These are phyloP conservation scores for Leptodermis oblonga DNA, from an alignment of 257 asterid species.

Conservation along the genomic window DNA sequence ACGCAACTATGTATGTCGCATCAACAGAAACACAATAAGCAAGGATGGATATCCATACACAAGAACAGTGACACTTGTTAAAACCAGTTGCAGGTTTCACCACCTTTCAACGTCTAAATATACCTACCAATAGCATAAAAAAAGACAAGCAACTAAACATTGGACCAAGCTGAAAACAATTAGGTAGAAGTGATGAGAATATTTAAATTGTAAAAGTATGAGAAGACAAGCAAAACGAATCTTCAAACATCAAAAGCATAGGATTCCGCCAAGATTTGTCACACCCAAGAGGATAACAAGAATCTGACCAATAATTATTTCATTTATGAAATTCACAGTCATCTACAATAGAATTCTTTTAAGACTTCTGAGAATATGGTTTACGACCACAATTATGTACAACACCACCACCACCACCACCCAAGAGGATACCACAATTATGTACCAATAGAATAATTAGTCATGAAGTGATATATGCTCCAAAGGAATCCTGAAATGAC, in stretches of 20 bases:
- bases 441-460: not conserved
- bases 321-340: no score
- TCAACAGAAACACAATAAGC: not conserved
- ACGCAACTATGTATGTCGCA: no score
- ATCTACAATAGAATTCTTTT: not conserved
- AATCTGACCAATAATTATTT: no score
- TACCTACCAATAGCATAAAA: not conserved
- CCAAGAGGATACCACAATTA: no score
- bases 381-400: not conserved
- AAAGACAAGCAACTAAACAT: not conserved
- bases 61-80: not conserved
- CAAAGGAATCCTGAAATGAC: not conserved
- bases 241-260: constrained; percentile 4
- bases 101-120: no score
- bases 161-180: not conserved
- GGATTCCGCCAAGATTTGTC: not conserved
- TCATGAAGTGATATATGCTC: not conserved
- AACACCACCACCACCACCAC: no score
- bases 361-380: not conserved
- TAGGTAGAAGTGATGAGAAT: not conserved
- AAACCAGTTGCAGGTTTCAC: not conserved
- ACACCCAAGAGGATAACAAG: not conserved
- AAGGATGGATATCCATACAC: not conserved
- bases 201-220: not conserved
- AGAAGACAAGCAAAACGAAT: not conserved